These are phyloP conservation scores for Apiospora koreana DNA, from an alignment of 2,329 filamentous ascomycete species.

Conservation along the genomic window DNA sequence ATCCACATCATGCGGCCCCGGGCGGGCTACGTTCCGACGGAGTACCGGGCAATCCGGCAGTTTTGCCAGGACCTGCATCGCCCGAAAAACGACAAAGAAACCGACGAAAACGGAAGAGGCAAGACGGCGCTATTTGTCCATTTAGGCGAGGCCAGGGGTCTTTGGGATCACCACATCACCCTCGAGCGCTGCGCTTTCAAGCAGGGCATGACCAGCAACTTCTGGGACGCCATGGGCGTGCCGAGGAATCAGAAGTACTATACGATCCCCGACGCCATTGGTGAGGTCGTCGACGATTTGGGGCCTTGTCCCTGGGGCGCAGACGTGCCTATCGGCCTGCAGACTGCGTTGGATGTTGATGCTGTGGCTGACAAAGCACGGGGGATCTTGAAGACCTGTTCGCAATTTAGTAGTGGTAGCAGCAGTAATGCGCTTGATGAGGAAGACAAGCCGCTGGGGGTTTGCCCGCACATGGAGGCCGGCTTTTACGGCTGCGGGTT, in stretches of 20 bases:
- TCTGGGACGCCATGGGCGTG: neutral
- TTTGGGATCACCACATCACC: neutral
- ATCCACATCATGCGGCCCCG: slow-evolving; percentile 9
- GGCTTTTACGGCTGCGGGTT: slow-evolving; percentile 12
- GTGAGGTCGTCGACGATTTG: neutral
- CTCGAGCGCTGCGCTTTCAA: slow-evolving; percentile 12
- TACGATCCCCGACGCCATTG: neutral
- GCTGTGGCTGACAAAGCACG: slow-evolving; percentile 2
- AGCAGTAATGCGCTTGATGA: neutral
- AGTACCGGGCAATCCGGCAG: slow-evolving; percentile 1
- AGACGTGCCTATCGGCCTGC: slow-evolving; percentile 8
- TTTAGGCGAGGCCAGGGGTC: slow-evolving; percentile 12
- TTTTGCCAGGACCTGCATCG: neutral
- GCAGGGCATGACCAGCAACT: slow-evolving; percentile 14
- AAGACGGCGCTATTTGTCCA: slow-evolving; percentile 10
- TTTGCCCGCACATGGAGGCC: slow-evolving; percentile 11
- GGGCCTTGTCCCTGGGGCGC: slow-evolving; percentile 12
- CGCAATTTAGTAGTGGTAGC: neutral
- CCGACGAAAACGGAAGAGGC: neutral
- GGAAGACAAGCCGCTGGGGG: neutral
- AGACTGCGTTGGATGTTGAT: slow-evolving; percentile 4
- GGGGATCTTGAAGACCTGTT: neutral
- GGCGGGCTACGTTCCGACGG: neutral
- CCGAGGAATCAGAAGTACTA: neutral
- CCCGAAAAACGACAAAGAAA: neutral